Evolutionary conservation across 1,284 basidiomycete species (phyloP).

Genomic region (Cutaneotrichosporon arboriforme): DNA sequence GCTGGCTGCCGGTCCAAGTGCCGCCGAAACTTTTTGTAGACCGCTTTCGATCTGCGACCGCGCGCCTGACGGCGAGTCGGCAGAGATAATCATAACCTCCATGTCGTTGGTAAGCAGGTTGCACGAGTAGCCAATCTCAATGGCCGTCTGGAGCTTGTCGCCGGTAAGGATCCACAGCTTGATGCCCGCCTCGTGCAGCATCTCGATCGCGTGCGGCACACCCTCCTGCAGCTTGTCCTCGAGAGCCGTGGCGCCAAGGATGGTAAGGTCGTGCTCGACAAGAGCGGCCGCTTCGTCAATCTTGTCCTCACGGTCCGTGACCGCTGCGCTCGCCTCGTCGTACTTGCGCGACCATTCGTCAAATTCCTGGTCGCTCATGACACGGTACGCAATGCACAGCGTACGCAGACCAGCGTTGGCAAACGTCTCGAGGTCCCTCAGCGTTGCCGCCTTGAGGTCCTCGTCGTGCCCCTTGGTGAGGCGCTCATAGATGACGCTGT

Average conservation of each 20-base stretch:
- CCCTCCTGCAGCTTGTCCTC: constrained; percentile 97
- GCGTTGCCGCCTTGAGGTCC: constrained; percentile 68
- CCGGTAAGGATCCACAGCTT: constrained; percentile 79
- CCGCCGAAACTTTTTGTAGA: constrained; percentile 86
- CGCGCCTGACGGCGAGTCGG: constrained; percentile 68
- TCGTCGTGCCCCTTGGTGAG: constrained; percentile 69
- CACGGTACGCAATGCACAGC: constrained; percentile 79
- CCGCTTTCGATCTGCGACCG: constrained; percentile 85
- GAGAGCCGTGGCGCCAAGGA: constrained; percentile 89
- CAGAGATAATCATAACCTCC: constrained; percentile 93
- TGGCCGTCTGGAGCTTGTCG: constrained; percentile 95
- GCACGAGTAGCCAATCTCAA: constrained; percentile 92
- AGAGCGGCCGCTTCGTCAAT: constrained; percentile 80
- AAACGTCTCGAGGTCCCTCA: constrained; percentile 83
- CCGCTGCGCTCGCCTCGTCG: constrained; percentile 70
- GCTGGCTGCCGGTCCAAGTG: constrained; percentile 52
- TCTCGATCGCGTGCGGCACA: constrained; percentile 92
- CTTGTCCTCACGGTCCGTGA: constrained; percentile 77
- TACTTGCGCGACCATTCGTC: constrained; percentile 71
- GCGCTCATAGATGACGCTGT: constrained; percentile 87
- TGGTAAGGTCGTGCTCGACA: constrained; percentile 73
- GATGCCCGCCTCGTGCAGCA: constrained; percentile 85
- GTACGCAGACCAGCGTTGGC: constrained; percentile 90
- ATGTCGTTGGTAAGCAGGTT: constrained; percentile 82
- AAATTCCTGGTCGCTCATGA: constrained; percentile 78